Conservation (phyloP, 305 asterid genomes). For the Fraxinus velutina region DNA sequence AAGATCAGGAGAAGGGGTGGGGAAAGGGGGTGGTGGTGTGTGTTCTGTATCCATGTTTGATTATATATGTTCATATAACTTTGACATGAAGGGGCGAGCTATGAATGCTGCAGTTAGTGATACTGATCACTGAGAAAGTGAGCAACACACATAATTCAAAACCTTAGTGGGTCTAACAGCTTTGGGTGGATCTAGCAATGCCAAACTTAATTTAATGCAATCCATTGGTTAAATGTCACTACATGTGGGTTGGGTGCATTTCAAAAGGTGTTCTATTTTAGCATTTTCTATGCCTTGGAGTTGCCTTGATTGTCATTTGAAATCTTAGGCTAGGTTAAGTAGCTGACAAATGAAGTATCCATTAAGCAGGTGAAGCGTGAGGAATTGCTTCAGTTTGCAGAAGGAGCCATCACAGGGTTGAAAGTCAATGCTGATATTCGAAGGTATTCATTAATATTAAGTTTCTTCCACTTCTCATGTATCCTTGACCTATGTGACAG, state of each 20-base stretch:
- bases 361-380: conserved; percentile 81
- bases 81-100: background rate
- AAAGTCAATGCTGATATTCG: conserved; percentile 76
- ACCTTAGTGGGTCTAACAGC: background rate
- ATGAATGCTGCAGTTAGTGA: background rate
- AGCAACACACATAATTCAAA: background rate
- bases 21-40: background rate
- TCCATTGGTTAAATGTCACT: background rate
- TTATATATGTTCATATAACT: background rate
- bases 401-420: conserved; percentile 93
- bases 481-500: conserved; percentile 2
- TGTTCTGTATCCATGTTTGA: background rate
- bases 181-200: background rate
- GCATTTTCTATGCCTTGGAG: conserved; percentile 9
- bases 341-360: conserved; percentile 23
- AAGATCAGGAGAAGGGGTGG: background rate
- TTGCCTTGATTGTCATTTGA: conserved; percentile 8
- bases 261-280: background rate
- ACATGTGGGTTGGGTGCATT: background rate
- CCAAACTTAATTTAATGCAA: background rate
- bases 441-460: conserved; percentile 48
- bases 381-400: conserved; percentile 93
- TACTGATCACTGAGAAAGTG: background rate
- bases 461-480: conserved; percentile 16
- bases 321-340: conserved; percentile 23